Percentiles rank a stretch among this genome's conserved stretches.
Conservation (phyloP, 1,284 basidiomycete species). For the Wallemia hederae region DNA sequence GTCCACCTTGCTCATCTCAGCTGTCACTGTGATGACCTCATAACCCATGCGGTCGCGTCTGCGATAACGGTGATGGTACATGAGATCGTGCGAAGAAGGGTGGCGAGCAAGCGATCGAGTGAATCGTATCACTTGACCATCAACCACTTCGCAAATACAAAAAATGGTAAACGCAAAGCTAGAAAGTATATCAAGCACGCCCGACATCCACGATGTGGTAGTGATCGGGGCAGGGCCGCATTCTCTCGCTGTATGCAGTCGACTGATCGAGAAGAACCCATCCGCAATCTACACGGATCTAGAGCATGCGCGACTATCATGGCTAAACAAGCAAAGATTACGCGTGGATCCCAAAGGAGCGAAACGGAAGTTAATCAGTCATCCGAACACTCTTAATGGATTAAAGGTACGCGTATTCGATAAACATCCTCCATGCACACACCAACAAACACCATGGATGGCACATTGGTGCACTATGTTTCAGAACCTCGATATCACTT, state of each 20-base stretch:
- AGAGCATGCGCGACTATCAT: constrained; percentile 11
- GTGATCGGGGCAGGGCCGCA: constrained; percentile 11
- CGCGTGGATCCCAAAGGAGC: constrained; percentile 5
- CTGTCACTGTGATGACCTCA: neutral
- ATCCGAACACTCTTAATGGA: constrained; percentile 1
- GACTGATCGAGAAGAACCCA: constrained; percentile 9
- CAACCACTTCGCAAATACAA: neutral
- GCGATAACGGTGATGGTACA: neutral
- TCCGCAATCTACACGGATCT: constrained; percentile 12
- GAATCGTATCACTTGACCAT: too few species aligned
- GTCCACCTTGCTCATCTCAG: too few species aligned
- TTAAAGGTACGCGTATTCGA: neutral
- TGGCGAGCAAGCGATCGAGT: too few species aligned
- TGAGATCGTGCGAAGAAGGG: neutral
- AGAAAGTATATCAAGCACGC: neutral
- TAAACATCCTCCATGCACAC: too few species aligned
- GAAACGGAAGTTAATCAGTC: constrained; percentile 4
- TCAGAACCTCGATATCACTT: constrained; percentile 7
- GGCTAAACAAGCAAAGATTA: constrained; percentile 6
- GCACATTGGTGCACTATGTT: constrained; percentile 11
- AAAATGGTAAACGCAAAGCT: neutral
- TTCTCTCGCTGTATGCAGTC: constrained; percentile 9
- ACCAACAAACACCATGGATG: constrained; percentile 7
- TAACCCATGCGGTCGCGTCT: too few species aligned
- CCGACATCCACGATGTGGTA: constrained; percentile 5